Evolutionary conservation across 106 monocot species (phyloP).

Genomic region (Apostasia shenzhenica): DNA sequence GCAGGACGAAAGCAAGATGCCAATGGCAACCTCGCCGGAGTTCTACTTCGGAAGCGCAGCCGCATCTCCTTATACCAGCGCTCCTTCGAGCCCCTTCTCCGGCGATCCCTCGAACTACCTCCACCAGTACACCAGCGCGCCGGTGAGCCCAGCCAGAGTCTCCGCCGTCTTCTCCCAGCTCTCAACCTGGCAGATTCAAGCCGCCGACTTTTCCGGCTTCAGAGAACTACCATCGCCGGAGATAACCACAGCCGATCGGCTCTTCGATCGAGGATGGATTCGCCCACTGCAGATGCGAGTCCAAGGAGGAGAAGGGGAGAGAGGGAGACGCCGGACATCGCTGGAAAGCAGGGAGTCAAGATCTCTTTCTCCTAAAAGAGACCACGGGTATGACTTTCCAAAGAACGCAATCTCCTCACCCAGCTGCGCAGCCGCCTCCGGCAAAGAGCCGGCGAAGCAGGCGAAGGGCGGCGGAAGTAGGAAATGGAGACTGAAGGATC

Average conservation of each 20-base stretch:
- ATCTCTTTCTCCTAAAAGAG: constrained; percentile 42
- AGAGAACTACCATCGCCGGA: neutral
- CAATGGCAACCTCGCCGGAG: neutral
- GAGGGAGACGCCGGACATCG: neutral
- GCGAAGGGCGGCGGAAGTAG: constrained; percentile 15
- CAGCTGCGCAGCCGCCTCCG: neutral
- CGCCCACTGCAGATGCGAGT: neutral
- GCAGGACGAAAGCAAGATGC: too few species aligned
- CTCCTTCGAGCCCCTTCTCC: constrained; percentile 50
- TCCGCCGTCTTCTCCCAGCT: neutral
- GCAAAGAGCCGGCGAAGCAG: neutral
- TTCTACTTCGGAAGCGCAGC: constrained; percentile 17
- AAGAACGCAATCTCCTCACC: neutral
- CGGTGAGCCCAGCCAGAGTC: constrained; percentile 26
- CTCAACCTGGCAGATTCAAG: neutral
- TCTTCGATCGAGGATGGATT: constrained; percentile 3
- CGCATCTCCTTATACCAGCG: constrained; percentile 19
- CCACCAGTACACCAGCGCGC: constrained; percentile 43
- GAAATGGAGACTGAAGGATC: constrained; percentile 58
- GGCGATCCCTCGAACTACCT: constrained; percentile 6
- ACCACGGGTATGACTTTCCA: neutral
- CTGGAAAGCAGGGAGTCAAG: constrained; percentile 10
- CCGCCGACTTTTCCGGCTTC: neutral
- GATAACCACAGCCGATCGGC: neutral
- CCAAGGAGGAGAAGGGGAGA: neutral